Percentiles rank a stretch among this genome's conserved stretches.
These are phyloP conservation scores for Hanseniaspora nectarophila DNA, from an alignment of 805 yeast genomes.

Conservation along the genomic window DNA sequence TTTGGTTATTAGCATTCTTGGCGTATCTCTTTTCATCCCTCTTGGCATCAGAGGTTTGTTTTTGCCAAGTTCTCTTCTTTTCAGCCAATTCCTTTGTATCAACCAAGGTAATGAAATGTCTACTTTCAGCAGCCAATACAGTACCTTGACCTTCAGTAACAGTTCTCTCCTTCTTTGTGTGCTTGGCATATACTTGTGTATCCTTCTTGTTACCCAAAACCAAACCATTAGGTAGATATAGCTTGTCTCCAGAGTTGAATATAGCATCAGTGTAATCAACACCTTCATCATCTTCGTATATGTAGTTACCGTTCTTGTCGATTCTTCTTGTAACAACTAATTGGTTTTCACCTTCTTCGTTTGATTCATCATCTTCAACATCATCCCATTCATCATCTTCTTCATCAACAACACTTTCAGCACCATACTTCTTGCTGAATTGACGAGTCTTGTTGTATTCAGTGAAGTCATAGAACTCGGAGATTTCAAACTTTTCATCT, in stretches of 20 bases:
- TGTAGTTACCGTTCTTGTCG: slow-evolving; percentile 10
- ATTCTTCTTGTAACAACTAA: slow-evolving; percentile 14
- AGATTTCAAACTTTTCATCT: slow-evolving; percentile 72
- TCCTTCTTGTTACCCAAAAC: slow-evolving; percentile 74
- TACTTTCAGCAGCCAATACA: slow-evolving; percentile 71
- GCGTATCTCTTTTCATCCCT: slow-evolving; percentile 48
- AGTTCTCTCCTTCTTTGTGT: slow-evolving; percentile 48
- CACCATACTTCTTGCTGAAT: slow-evolving; percentile 24
- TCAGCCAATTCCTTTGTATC: slow-evolving; percentile 37
- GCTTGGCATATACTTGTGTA: slow-evolving; percentile 65
- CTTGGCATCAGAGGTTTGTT: slow-evolving; percentile 41
- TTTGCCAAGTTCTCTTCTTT: slow-evolving; percentile 61
- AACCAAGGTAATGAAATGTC: slow-evolving; percentile 33
- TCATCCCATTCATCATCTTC: slow-evolving; percentile 32
- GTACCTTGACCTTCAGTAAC: slow-evolving; percentile 73
- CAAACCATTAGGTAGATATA: slow-evolving; percentile 72
- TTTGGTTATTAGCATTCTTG: slow-evolving; percentile 75
- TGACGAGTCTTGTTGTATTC: slow-evolving; percentile 23
- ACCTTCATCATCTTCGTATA: slow-evolving; percentile 14
- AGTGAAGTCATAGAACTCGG: slow-evolving; percentile 83
- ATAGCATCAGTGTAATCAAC: slow-evolving; percentile 27
- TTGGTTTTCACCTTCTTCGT: slow-evolving; percentile 9
- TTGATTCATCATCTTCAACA: slow-evolving; percentile 27
- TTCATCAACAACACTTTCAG: slow-evolving; percentile 26
- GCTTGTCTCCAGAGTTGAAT: slow-evolving; percentile 53